phyloP scores from a whole-genome alignment of 805 yeast genomes.

The Peterozyma toletana region DNA sequence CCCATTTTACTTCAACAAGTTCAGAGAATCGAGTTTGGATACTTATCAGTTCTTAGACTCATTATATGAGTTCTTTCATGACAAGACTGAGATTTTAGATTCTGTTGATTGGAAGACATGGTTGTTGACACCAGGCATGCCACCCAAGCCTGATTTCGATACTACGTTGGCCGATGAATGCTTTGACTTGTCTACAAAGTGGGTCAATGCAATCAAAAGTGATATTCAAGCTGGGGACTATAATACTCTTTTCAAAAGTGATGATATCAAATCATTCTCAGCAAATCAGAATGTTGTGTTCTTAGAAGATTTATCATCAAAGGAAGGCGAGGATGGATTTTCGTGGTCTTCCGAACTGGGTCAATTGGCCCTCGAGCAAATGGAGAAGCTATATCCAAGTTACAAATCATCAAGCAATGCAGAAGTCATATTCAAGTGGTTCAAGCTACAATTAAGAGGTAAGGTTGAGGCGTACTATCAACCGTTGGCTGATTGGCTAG shows the following conservation, averaged over 20 bases:
- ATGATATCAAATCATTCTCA: slow-evolving; percentile 51
- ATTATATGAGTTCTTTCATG: slow-evolving; percentile 51
- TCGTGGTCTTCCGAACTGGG: slow-evolving; percentile 25
- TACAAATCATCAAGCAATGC: slow-evolving; percentile 59
- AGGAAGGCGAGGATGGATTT: slow-evolving; percentile 36
- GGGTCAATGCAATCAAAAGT: slow-evolving; percentile 39
- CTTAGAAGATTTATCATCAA: slow-evolving; percentile 55
- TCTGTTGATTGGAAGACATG: slow-evolving; percentile 80
- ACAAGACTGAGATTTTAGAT: slow-evolving; percentile 45
- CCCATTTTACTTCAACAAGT: slow-evolving; percentile 66
- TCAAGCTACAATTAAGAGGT: slow-evolving; percentile 54
- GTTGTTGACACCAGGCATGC: slow-evolving; percentile 80
- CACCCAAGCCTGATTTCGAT: slow-evolving; percentile 80
- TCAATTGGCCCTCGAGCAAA: slow-evolving; percentile 21
- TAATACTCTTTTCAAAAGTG: slow-evolving; percentile 26
- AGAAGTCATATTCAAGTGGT: slow-evolving; percentile 78
- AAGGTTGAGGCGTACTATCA: slow-evolving; percentile 36
- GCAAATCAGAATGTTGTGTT: slow-evolving; percentile 78
- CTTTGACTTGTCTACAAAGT: slow-evolving; percentile 52
- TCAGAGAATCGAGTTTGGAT: slow-evolving; percentile 66
- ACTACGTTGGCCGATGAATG: slow-evolving; percentile 74
- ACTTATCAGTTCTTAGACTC: slow-evolving; percentile 76
- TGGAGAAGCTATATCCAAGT: slow-evolving; percentile 26
- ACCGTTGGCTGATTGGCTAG: slow-evolving; percentile 73
- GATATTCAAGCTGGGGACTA: slow-evolving; percentile 14